phyloP scores from a whole-genome alignment of 2,329 filamentous ascomycete species.

The Hyphodiscus sp. region DNA sequence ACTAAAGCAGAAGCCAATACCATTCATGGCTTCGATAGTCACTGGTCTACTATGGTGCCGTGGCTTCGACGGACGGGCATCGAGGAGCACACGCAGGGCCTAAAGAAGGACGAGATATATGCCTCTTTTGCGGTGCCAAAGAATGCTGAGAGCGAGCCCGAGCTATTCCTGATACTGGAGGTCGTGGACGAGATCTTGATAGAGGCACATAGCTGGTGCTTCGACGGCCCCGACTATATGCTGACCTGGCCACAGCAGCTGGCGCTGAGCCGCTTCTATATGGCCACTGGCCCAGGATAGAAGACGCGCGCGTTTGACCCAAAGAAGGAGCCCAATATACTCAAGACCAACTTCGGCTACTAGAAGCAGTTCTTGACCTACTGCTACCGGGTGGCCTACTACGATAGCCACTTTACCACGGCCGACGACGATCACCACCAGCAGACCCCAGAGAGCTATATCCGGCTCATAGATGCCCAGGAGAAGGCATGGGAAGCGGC shows the following conservation, averaged over 20 bases:
- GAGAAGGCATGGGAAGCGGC: conserved; percentile 7
- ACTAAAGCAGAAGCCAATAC: conserved; percentile 6
- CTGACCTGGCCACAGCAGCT: conserved; percentile 1
- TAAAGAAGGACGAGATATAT: conserved; percentile 7
- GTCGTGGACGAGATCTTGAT: conserved; percentile 11
- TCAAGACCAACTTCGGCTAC: conserved; percentile 11
- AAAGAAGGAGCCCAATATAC: conserved; percentile 6
- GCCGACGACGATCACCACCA: neutral
- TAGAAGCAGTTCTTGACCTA: conserved; percentile 14
- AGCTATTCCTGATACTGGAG: conserved; percentile 9
- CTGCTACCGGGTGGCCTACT: conserved; percentile 11
- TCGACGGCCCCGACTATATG: conserved; percentile 8
- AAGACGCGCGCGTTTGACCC: conserved; percentile 7
- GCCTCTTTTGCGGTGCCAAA: conserved; percentile 6
- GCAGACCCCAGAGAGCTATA: conserved; percentile 1
- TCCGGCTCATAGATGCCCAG: conserved; percentile 1
- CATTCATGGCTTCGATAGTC: conserved; percentile 6
- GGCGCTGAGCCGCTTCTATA: conserved; percentile 9
- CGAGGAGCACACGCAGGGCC: neutral
- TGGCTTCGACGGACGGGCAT: conserved; percentile 9
- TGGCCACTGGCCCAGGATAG: neutral
- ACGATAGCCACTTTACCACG: conserved; percentile 1
- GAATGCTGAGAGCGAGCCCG: conserved; percentile 3
- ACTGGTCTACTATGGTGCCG: conserved; percentile 6
- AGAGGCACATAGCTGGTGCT: conserved; percentile 8